Conservation (phyloP, 306 rosid genomes). For the Arachis stenosperma region DNA sequence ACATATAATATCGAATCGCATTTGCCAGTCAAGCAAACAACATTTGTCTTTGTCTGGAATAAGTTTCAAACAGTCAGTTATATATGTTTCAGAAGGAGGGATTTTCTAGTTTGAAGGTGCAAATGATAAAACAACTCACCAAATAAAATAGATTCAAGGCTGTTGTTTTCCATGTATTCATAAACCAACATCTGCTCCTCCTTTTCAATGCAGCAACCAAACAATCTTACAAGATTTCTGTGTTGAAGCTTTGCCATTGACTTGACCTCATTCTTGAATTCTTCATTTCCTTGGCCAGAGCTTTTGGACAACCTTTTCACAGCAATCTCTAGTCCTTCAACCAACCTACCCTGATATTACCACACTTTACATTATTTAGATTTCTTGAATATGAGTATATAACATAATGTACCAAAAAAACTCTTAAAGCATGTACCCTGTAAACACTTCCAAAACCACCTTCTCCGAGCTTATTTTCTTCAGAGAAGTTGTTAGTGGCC, state of each 20-base stretch:
- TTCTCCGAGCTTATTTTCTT: constrained; percentile 49
- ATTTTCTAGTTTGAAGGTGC: neutral
- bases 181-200: constrained; percentile 65
- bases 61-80: constrained; percentile 32
- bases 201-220: constrained; percentile 62
- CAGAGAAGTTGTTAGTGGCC: constrained; percentile 50
- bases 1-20: constrained; percentile 58
- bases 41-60: constrained; percentile 45
- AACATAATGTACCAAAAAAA: neutral
- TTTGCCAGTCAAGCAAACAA: constrained; percentile 50
- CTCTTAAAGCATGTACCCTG: constrained; percentile 27
- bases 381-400: neutral
- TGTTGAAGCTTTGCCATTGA: constrained; percentile 72
- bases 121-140: constrained; percentile 41
- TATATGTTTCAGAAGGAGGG: neutral
- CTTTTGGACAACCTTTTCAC: constrained; percentile 66
- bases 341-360: constrained; percentile 53
- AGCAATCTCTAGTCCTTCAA: constrained; percentile 56
- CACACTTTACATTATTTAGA: neutral
- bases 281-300: constrained; percentile 67
- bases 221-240: constrained; percentile 61
- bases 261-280: constrained; percentile 65
- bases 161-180: constrained; percentile 65
- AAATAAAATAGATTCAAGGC: constrained; percentile 60
- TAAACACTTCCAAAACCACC: constrained; percentile 59